Evolutionary conservation across 164 flowering plant genomes (phyloP).

Genomic region (Annona cherimola): DNA sequence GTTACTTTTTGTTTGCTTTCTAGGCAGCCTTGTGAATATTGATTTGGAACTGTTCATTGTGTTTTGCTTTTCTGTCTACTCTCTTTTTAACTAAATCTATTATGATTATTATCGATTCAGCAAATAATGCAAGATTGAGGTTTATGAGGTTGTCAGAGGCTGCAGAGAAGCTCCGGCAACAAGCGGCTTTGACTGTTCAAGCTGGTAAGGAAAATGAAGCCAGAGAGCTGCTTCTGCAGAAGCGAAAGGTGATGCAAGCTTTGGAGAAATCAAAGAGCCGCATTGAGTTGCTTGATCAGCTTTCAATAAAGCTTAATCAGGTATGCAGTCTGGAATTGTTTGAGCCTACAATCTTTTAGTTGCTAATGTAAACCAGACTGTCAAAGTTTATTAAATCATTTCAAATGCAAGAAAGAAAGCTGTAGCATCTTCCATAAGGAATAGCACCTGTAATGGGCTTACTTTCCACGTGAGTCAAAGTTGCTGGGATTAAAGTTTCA

Average conservation of each 20-base stretch:
- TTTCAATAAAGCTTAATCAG: constrained; percentile 62
- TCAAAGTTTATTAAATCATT: no score
- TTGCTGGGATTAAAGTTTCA: neutral
- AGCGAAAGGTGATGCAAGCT: constrained; percentile 74
- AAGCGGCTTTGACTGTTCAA: constrained; percentile 56
- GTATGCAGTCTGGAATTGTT: constrained; percentile 18
- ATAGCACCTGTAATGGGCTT: neutral
- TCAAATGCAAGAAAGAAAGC: no score
- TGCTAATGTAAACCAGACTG: no score
- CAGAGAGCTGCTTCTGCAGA: constrained; percentile 70
- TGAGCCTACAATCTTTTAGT: neutral
- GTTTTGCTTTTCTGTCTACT: neutral
- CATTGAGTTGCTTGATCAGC: constrained; percentile 65
- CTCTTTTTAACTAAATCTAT: neutral
- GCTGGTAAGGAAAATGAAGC: constrained; percentile 68
- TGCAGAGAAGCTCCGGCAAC: constrained; percentile 61
- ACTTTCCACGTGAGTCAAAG: neutral
- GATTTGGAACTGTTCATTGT: neutral
- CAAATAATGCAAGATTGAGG: constrained; percentile 66
- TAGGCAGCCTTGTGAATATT: neutral
- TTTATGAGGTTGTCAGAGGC: constrained; percentile 73
- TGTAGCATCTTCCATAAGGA: neutral
- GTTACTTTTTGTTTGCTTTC: neutral
- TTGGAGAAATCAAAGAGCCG: constrained; percentile 69
- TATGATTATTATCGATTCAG: constrained; percentile 27